Conservation (phyloP, 2,329 filamentous ascomycete species). For the Cordyceps militaris region DNA sequence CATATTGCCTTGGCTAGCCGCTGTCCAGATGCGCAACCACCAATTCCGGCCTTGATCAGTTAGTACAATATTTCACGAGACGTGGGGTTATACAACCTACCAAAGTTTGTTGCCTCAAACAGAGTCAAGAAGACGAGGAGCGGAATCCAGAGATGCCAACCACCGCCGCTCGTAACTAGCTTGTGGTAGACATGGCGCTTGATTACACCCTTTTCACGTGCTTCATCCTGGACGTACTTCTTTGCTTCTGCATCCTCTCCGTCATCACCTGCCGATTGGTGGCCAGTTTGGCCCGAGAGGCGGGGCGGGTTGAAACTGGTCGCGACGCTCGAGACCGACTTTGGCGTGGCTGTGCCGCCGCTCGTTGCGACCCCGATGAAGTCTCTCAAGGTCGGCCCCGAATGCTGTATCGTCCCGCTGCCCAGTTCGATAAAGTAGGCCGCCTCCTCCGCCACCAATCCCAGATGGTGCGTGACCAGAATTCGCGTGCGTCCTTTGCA, state of each 20-base stretch:
- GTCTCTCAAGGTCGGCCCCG: conserved; percentile 55
- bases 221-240: conserved; percentile 71
- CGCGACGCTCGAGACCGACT: neutral
- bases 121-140: conserved; percentile 46
- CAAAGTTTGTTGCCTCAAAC: conserved; percentile 48
- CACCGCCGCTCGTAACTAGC: conserved; percentile 63
- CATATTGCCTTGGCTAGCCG: conserved; percentile 31
- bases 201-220: conserved; percentile 61
- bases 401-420: conserved; percentile 57
- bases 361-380: conserved; percentile 47
- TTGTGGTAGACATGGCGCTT: conserved; percentile 58
- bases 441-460: conserved; percentile 60
- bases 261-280: neutral
- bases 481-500: conserved; percentile 65
- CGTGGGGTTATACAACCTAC: neutral
- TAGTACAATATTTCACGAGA: accelerated
- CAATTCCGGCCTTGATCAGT: conserved; percentile 39
- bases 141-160: conserved; percentile 50
- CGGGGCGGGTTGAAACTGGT: too few relatives aligned
- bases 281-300: neutral
- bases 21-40: conserved; percentile 60
- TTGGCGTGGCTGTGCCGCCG: conserved; percentile 42
- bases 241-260: conserved; percentile 38
- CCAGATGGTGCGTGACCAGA: conserved; percentile 73
- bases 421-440: conserved; percentile 68